phyloP scores from a whole-genome alignment of 148 eudicot species.

The Bassia scoparia region DNA sequence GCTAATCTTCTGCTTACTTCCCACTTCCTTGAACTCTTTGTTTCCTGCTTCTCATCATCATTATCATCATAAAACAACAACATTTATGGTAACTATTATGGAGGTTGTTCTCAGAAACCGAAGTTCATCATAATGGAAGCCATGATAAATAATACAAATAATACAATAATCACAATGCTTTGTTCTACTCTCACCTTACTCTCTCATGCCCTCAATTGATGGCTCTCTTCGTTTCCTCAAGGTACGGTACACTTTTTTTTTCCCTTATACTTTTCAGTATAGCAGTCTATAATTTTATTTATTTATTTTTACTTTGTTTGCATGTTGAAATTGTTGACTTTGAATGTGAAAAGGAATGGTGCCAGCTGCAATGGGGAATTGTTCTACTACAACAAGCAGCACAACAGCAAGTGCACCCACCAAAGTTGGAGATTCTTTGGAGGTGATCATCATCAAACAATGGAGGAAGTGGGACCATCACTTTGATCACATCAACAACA shows the following conservation, averaged over 20 bases:
- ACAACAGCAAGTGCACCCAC: slow-evolving; percentile 30
- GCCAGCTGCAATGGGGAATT: slow-evolving; percentile 32
- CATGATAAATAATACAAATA: not conserved
- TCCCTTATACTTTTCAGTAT: not conserved
- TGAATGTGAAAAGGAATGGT: slow-evolving; percentile 43
- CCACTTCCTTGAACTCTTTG: slow-evolving; percentile 27
- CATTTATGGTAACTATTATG: slow-evolving; percentile 34
- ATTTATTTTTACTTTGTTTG: not conserved
- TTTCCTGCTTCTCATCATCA: slow-evolving; percentile 29
- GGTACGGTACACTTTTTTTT: slow-evolving; percentile 27
- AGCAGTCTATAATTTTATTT: not conserved
- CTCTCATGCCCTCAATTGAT: slow-evolving; percentile 93
- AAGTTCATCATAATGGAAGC: not conserved
- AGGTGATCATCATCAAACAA: slow-evolving; percentile 40
- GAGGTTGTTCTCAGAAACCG: slow-evolving; percentile 25
- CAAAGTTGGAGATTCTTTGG: slow-evolving; percentile 90
- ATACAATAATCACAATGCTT: slow-evolving; percentile 7
- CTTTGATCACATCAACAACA: slow-evolving; percentile 34
- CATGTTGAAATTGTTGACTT: slow-evolving; percentile 4
- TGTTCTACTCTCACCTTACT: slow-evolving; percentile 35
- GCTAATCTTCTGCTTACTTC: slow-evolving; percentile 19
- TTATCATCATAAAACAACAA: slow-evolving; percentile 28
- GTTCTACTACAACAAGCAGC: slow-evolving; percentile 14
- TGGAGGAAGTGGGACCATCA: slow-evolving; percentile 39
- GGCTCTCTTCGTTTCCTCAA: slow-evolving; percentile 85